phyloP scores from a whole-genome alignment of 2,329 filamentous ascomycete genomes.

The Sporothrix humicola region DNA sequence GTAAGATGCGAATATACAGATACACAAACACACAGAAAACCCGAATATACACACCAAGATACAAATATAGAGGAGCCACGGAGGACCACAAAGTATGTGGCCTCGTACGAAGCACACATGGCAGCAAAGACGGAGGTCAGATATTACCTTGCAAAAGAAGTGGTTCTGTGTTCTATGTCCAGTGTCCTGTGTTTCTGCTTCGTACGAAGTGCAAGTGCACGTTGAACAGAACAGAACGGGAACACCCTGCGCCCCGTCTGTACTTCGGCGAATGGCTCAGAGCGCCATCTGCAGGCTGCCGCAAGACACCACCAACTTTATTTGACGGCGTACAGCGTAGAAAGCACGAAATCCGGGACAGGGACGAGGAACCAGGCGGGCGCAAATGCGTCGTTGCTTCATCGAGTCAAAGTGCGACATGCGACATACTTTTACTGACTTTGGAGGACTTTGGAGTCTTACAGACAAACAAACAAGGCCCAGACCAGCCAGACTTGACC shows the following conservation, averaged over 20 bases:
- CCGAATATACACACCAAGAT: too few species aligned
- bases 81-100: too few species aligned
- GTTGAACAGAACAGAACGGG: slow-evolving; percentile 4
- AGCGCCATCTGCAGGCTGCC: slow-evolving; percentile 13
- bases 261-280: slow-evolving; percentile 27
- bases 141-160: not conserved
- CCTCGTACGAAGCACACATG: not conserved
- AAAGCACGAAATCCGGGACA: not conserved
- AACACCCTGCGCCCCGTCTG: slow-evolving; percentile 11
- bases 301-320: slow-evolving; percentile 23
- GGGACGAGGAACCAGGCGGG: not conserved
- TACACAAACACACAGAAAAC: too few species aligned
- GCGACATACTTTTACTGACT: not conserved
- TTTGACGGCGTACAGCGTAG: slow-evolving; percentile 21
- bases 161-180: too few species aligned
- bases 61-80: too few species aligned
- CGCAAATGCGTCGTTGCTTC: not conserved
- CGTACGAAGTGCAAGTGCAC: not conserved
- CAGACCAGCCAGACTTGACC: not conserved
- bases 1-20: too few species aligned
- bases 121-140: not conserved
- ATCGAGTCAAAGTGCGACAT: not conserved
- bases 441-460: too few species aligned
- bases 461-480: not conserved
- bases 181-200: too few species aligned